Base-by-base conservation (phyloP, 192 early-diverging fungal species). In the Gryganskiella cystojenkinii region DNA sequence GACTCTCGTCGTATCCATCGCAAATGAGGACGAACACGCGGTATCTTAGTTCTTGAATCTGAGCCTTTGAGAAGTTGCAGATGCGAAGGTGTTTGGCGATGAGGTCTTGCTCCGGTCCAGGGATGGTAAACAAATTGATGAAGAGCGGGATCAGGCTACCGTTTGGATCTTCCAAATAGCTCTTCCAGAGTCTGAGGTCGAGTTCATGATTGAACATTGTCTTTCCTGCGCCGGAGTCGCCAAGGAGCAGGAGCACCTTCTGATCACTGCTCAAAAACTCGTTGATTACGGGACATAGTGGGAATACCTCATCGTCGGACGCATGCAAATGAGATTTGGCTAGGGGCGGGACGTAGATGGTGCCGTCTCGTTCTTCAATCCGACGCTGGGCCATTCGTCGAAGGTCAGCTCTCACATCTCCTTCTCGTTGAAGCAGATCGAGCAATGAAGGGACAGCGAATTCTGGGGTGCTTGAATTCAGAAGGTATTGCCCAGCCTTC, bases 161-260 rank as follows among this genome's bases (percentile, higher is more conserved):
- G 17, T 40, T 14, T 0, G 2, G 2, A 9, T 67, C 46, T n/a
- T n/a, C n/a, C n/a, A n/a, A n/a, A 31, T 67, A 67, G 1, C 14
- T 30, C 0, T 56, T 22, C 64, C 64, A 67, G 2, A 67, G 54
- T 1, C 47, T n/a, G 27, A 3, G 3, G 2, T 67, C 64, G 1
- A 67, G 64, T 13, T 30, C 54, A 0, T 20, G 40, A 43, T 47
- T 57, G 54, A 67, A 67, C 0, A 54, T 67, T 1, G 64, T 27
- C 44, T 67, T 67, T 44, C 64, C 54, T 1, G 44, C 64, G 2
- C 64, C 64, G 47, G 64, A 67, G 17, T 67, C 64, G 6, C 64
- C 64, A 0, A 56, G 17, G 0, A 67, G 9, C 54, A 67, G 35
- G 9, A 67, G 24, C 2, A 67, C 55, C 17, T 67, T 67, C 24